Evolutionary conservation across 2,329 filamentous ascomycete species (phyloP).

Genomic region (Fusarium newnesense): DNA sequence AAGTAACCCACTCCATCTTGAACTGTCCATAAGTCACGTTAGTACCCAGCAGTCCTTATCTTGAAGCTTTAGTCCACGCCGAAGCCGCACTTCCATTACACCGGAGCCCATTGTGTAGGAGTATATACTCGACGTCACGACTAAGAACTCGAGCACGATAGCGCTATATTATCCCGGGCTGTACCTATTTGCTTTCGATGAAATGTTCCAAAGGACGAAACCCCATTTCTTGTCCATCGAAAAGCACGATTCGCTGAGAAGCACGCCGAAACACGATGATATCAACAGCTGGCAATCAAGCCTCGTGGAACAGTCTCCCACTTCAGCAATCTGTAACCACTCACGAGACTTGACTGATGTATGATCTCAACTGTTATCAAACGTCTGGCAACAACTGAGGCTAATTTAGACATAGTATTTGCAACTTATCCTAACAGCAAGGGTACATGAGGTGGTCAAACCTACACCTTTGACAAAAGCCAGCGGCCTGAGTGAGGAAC

Average conservation of each 20-base stretch:
- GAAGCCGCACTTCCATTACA: not conserved
- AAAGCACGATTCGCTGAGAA: accelerated
- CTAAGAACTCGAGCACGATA: not conserved
- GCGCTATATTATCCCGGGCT: accelerated
- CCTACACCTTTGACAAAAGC: not conserved
- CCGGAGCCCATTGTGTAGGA: not conserved
- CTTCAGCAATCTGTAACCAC: too few relatives aligned
- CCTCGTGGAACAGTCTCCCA: too few relatives aligned
- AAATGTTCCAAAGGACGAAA: not conserved
- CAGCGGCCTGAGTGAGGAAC: not conserved
- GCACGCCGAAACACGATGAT: not conserved
- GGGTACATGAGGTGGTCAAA: accelerated
- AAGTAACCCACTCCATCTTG: not conserved
- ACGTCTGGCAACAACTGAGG: accelerated
- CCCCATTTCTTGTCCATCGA: not conserved
- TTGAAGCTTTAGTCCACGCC: accelerated
- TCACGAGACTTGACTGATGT: not conserved
- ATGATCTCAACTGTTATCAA: accelerated
- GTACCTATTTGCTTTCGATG: not conserved
- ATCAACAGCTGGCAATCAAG: not conserved
- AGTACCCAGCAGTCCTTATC: accelerated
- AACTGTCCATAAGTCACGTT: not conserved
- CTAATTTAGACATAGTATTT: not conserved
- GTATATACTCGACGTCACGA: not conserved
- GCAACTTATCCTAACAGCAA: not conserved